Evolutionary conservation across 2,329 filamentous ascomycete species (phyloP).

Genomic region (Alternaria ventricosa): DNA sequence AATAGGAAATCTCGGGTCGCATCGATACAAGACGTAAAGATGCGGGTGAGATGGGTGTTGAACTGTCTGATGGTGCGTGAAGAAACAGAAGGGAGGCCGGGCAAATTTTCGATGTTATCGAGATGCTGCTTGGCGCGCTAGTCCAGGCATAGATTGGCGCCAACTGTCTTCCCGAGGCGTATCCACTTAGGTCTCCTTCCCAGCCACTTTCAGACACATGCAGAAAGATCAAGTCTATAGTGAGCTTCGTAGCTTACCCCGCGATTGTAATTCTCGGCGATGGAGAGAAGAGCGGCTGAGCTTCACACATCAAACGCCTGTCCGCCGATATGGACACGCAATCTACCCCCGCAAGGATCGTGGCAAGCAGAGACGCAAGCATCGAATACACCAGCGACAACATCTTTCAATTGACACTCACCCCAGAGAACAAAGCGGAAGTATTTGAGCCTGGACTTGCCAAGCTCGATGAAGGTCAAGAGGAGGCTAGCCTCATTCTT

Average conservation of each 20-base stretch:
- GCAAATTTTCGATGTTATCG: conserved; percentile 32
- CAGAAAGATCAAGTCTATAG: background rate
- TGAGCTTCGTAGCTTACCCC: background rate
- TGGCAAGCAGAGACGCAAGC: background rate
- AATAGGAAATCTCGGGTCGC: conserved; percentile 39
- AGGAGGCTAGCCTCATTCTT: conserved; percentile 9
- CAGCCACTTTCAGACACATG: background rate
- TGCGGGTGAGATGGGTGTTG: conserved; percentile 45
- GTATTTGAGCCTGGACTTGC: conserved; percentile 15
- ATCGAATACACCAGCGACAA: conserved; percentile 5
- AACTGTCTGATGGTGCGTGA: conserved; percentile 51
- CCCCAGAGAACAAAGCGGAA: conserved; percentile 15
- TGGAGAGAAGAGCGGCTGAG: background rate
- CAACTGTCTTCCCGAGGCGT: background rate
- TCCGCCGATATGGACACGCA: background rate
- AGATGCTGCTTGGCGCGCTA: conserved; percentile 14
- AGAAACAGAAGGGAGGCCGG: conserved; percentile 16
- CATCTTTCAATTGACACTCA: conserved; percentile 15
- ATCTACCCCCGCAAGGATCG: background rate
- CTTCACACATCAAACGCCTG: background rate
- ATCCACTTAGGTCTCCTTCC: background rate
- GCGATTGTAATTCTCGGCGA: background rate
- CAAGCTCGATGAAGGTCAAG: conserved; percentile 2
- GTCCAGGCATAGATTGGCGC: background rate
- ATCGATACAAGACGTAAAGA: conserved; percentile 49